Percentiles rank a stretch among this genome's conserved stretches.
Evolutionary conservation across 495 filamentous ascomycete genomes (phyloP).

Genomic region (Daldinia caldariorum): DNA sequence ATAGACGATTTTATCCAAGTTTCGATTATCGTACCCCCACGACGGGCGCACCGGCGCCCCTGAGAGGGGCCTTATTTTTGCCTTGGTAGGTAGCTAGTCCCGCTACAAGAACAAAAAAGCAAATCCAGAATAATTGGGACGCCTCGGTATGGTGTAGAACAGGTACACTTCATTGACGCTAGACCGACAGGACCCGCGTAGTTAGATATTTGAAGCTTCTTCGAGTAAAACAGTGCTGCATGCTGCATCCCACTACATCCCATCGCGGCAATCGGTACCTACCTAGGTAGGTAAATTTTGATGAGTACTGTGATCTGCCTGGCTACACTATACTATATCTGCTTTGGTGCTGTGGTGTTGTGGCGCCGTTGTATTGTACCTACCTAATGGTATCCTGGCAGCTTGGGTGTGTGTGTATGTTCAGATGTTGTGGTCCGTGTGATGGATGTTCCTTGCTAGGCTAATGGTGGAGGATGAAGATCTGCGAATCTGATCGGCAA

Average conservation of each 20-base stretch:
- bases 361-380: not conserved
- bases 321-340: not conserved
- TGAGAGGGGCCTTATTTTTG: conserved; percentile 3
- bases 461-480: conserved; percentile 41
- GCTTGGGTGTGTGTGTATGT: not conserved
- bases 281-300: not conserved
- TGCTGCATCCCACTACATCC: not conserved
- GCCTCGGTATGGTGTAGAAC: conserved; percentile 3
- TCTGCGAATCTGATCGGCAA: conserved; percentile 44
- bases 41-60: conserved; percentile 20
- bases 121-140: conserved; percentile 7
- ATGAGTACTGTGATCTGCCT: not conserved
- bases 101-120: conserved; percentile 27
- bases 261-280: not conserved
- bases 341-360: not conserved
- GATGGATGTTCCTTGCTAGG: conserved; percentile 20
- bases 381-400: too few species aligned
- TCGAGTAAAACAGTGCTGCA: not conserved
- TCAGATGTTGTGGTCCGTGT: conserved; percentile 6
- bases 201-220: not conserved
- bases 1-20: conserved; percentile 17
- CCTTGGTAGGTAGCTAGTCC: conserved; percentile 21
- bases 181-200: not conserved
- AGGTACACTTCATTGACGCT: conserved; percentile 20
- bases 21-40: conserved; percentile 35